phyloP scores from a whole-genome alignment of 805 yeast species.

The Candida glaebosa region DNA sequence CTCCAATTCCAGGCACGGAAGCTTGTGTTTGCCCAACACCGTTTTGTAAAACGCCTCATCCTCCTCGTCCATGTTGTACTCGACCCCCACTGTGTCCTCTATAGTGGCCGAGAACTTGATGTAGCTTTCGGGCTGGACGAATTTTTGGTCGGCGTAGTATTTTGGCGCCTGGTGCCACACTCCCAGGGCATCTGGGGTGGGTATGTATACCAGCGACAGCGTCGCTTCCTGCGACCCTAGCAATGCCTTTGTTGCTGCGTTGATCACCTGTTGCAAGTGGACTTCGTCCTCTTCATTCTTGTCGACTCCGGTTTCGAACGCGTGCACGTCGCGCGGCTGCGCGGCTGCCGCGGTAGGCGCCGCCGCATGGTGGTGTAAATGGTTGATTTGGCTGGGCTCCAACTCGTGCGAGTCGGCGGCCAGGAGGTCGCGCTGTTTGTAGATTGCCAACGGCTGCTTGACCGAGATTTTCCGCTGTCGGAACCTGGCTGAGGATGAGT shows the following conservation, averaged over 20 bases:
- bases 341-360: slow-evolving; percentile 53
- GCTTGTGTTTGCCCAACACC: slow-evolving; percentile 29
- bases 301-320: slow-evolving; percentile 96
- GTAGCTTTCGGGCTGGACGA: slow-evolving; percentile 71
- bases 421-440: slow-evolving; percentile 76
- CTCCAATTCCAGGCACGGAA: slow-evolving; percentile 68
- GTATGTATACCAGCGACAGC: slow-evolving; percentile 65
- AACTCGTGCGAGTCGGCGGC: slow-evolving; percentile 55
- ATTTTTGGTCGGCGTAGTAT: slow-evolving; percentile 61
- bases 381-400: slow-evolving; percentile 42
- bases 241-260: slow-evolving; percentile 69
- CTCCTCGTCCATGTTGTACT: slow-evolving; percentile 84
- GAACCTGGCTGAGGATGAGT: slow-evolving; percentile 64
- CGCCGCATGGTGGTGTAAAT: slow-evolving; percentile 30
- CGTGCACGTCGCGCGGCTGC: slow-evolving; percentile 81
- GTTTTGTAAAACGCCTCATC: slow-evolving; percentile 67
- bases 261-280: slow-evolving; percentile 87
- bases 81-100: slow-evolving; percentile 88
- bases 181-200: slow-evolving; percentile 92
- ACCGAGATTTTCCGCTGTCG: slow-evolving; percentile 94
- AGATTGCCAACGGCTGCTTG: slow-evolving; percentile 77
- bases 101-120: slow-evolving; percentile 90
- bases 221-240: slow-evolving; percentile 22
- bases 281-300: slow-evolving; percentile 97
- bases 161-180: slow-evolving; percentile 74